Percentiles rank a stretch among this genome's conserved stretches.
Evolutionary conservation across 345 rosid genomes (phyloP).

Genomic region (Atalantia buxifolia): DNA sequence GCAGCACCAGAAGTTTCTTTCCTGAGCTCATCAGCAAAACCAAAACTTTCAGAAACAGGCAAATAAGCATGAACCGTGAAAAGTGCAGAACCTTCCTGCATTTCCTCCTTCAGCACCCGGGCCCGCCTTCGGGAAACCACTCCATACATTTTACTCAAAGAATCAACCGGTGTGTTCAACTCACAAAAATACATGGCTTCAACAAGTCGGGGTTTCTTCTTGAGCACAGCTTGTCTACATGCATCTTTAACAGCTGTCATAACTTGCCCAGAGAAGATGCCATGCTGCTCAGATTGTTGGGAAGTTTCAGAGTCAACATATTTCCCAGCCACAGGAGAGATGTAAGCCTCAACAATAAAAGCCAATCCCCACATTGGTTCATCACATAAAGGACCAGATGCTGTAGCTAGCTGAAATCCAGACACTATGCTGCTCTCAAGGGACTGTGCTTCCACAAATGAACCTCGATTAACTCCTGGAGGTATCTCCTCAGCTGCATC

Average conservation of each 20-base stretch:
- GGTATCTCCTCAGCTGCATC: conserved; percentile 21
- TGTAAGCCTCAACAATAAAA: conserved; percentile 58
- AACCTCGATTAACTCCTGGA: conserved; percentile 30
- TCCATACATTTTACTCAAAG: conserved; percentile 74
- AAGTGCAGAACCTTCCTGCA: conserved; percentile 83
- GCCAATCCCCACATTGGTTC: conserved; percentile 95
- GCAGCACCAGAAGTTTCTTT: conserved; percentile 88
- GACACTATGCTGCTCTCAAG: conserved; percentile 78
- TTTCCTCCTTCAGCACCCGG: conserved; percentile 79
- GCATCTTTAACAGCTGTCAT: conserved; percentile 88
- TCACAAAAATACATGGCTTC: conserved; percentile 97
- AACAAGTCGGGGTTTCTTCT: conserved; percentile 68
- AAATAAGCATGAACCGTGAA: conserved; percentile 80
- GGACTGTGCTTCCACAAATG: conserved; percentile 43
- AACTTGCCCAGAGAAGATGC: conserved; percentile 74
- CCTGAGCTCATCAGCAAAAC: conserved; percentile 82
- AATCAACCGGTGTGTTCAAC: conserved; percentile 67
- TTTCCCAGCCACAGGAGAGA: conserved; percentile 39
- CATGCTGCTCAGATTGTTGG: conserved; percentile 63
- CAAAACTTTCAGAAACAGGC: conserved; percentile 86
- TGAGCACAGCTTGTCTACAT: conserved; percentile 72
- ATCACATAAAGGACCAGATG: conserved; percentile 84
- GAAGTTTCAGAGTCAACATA: conserved; percentile 31
- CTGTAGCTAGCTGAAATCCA: conserved; percentile 84
- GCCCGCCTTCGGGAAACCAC: conserved; percentile 84